A percentile compares a stretch with the other conserved stretches of the same genome.
phyloP scores from a whole-genome alignment of 495 filamentous ascomycete species.

The Aspergillus saccharolyticus region DNA sequence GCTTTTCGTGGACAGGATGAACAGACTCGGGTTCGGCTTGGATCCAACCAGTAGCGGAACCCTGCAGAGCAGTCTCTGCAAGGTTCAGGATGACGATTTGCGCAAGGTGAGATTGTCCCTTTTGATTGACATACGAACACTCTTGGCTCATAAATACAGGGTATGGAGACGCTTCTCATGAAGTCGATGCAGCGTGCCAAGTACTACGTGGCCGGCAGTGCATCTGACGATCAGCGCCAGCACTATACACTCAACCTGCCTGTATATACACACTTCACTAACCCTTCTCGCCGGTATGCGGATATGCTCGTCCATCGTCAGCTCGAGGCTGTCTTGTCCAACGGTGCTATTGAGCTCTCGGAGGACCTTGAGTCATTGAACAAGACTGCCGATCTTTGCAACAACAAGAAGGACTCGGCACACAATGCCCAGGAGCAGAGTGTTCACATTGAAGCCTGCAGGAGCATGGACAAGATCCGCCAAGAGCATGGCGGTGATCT shows the following conservation, averaged over 20 bases:
- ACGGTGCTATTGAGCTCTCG: slow-evolving; percentile 74
- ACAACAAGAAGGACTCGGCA: slow-evolving; percentile 98
- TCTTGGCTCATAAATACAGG: slow-evolving; percentile 32
- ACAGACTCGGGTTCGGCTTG: slow-evolving; percentile 78
- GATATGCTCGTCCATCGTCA: slow-evolving; percentile 96
- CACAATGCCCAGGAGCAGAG: slow-evolving; percentile 98
- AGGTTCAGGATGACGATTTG: slow-evolving; percentile 76
- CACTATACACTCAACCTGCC: slow-evolving; percentile 93
- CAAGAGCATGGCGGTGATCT: slow-evolving; percentile 83
- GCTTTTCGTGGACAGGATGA: slow-evolving; percentile 90
- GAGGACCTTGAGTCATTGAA: slow-evolving; percentile 83
- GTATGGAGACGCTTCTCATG: slow-evolving; percentile 91
- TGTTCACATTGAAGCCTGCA: slow-evolving; percentile 96
- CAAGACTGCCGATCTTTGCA: slow-evolving; percentile 94
- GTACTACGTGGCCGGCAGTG: slow-evolving; percentile 79
- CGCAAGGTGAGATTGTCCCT: slow-evolving; percentile 55
- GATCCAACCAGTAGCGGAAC: slow-evolving; percentile 85
- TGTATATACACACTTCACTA: slow-evolving; percentile 95
- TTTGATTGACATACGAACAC: neutral
- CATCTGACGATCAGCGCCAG: slow-evolving; percentile 63
- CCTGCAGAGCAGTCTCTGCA: slow-evolving; percentile 89
- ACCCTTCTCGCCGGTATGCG: slow-evolving; percentile 88
- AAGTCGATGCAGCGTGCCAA: slow-evolving; percentile 96
- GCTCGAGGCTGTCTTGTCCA: slow-evolving; percentile 79
- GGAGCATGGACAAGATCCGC: slow-evolving; percentile 84